Evolutionary conservation across 2,329 filamentous ascomycete genomes (phyloP).

Genomic region (Davidsoniella eucalypti): DNA sequence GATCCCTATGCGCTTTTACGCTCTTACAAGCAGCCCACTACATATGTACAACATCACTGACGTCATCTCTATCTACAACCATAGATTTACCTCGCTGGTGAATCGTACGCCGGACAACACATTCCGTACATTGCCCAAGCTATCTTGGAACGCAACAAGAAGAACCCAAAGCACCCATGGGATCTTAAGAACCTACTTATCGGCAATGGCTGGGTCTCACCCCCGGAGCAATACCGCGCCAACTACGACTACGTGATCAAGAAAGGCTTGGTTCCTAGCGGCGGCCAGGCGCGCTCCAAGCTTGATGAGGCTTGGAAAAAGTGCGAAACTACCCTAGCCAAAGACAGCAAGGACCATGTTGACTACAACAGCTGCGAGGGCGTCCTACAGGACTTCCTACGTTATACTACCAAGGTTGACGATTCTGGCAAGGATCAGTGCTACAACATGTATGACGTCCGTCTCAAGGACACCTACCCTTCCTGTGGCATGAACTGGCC

Average conservation of each 20-base stretch:
- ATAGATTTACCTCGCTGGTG: constrained; percentile 84
- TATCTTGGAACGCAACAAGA: constrained; percentile 74
- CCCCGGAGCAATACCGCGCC: constrained; percentile 72
- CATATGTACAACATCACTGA: not conserved
- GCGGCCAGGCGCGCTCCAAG: constrained; percentile 34
- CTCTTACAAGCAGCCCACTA: not conserved
- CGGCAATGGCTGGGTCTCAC: constrained; percentile 95
- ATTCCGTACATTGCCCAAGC: constrained; percentile 93
- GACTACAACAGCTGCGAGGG: constrained; percentile 57
- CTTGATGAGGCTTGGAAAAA: constrained; percentile 52
- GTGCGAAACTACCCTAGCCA: constrained; percentile 47
- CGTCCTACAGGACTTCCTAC: constrained; percentile 58
- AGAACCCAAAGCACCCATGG: constrained; percentile 40
- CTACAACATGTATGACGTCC: constrained; percentile 94
- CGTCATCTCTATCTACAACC: not conserved
- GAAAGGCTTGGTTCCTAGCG: constrained; percentile 34
- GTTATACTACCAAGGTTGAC: constrained; percentile 35
- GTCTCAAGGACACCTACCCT: constrained; percentile 61
- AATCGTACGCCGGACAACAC: constrained; percentile 88
- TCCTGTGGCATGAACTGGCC: constrained; percentile 98
- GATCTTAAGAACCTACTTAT: constrained; percentile 74
- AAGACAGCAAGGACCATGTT: constrained; percentile 33
- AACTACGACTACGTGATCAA: constrained; percentile 67
- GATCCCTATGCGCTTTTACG: constrained; percentile 14
- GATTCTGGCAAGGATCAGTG: constrained; percentile 40